Evolutionary conservation across 2,329 filamentous ascomycete species (phyloP), one percentile per base, ranked within the genome.

Genomic region (Neospermospora avenae): DNA sequence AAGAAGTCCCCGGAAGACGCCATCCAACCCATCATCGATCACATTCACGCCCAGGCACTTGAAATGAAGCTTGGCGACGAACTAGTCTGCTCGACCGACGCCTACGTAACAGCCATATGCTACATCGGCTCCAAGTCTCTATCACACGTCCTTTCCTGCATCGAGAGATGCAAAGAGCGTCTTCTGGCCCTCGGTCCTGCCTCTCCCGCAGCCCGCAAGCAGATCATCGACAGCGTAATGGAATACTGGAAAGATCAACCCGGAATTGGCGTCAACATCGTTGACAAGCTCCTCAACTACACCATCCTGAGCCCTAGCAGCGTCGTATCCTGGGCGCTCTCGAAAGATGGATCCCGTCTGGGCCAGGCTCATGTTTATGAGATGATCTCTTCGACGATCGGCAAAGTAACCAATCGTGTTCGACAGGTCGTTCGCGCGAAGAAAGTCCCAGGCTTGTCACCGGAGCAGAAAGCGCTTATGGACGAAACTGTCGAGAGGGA

Each of bases 231-330:
- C 4, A 90, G 90, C 4, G 92, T 98, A 41, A 90, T 97, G 79
- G 82, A 87, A 42, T 99, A 97, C 78, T 99, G 95, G 95, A 84
- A 84, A 49, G 88, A 93, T 34, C 93, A 99, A 70, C 92, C 93
- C 0, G 95, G 95, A 61, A 88, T 96, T 45, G 95, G 92, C 3
- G 85, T 98, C 67, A 90, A 90, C 68, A 96, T 99, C 69, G 84
- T 98, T 60, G 93, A 98, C 79, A 98, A 98, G 76, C 83, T 99
- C 4, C 87, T 99, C 68, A 99, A 98, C 77, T 99, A 97, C 77
- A 93, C 90, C 14, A 96, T 99, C 68, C 81, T 99, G 37, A 92
- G 89, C 8, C 95, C 95, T 0, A 80, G 86, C 59, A 88, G 87
- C 16, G 92, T 99, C 28, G 83, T 97, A 51, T 87, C 96, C 70